Evolutionary conservation across 1,284 basidiomycete species (phyloP).

Genomic region (Phellopilus nigrolimitatus): DNA sequence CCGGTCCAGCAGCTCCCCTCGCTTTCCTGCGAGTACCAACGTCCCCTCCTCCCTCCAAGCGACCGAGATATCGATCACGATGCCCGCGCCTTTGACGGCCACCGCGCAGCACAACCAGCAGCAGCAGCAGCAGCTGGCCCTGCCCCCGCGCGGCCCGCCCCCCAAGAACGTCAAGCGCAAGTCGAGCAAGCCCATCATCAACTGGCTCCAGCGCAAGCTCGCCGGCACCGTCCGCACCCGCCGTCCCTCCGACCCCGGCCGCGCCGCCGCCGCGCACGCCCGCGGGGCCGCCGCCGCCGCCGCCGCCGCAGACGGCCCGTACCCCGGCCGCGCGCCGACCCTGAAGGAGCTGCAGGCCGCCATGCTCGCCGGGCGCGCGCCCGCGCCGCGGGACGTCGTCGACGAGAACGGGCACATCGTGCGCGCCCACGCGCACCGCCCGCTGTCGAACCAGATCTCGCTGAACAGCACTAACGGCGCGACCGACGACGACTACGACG

Average conservation of each 20-base stretch:
- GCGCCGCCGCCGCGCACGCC: conserved; percentile 1
- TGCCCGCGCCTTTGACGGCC: conserved; percentile 12
- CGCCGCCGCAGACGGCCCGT: conserved; percentile 7
- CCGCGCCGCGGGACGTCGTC: conserved; percentile 31
- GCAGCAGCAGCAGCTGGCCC: not conserved
- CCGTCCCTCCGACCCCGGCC: conserved; percentile 33
- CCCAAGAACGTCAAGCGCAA: conserved; percentile 23
- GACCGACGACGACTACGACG: conserved; percentile 38
- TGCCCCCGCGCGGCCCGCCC: not conserved
- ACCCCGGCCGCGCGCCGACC: conserved; percentile 6
- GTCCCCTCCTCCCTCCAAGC: no score
- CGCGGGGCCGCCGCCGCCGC: no score
- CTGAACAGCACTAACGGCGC: conserved; percentile 53
- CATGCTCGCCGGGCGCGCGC: not conserved
- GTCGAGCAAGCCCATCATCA: conserved; percentile 82
- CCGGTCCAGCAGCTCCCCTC: not conserved
- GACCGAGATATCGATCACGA: no score
- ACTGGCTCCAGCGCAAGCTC: conserved; percentile 88
- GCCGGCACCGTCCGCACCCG: conserved; percentile 57
- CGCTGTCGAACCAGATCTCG: conserved; percentile 58
- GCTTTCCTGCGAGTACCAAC: not conserved
- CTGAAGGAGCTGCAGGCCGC: conserved; percentile 12
- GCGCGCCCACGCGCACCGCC: conserved; percentile 23
- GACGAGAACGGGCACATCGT: conserved; percentile 33
- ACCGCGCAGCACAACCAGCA: conserved; percentile 15